Base-by-base conservation (phyloP, 1,284 basidiomycete genomes). In the Cutaneotrichosporon sp. region DNA sequence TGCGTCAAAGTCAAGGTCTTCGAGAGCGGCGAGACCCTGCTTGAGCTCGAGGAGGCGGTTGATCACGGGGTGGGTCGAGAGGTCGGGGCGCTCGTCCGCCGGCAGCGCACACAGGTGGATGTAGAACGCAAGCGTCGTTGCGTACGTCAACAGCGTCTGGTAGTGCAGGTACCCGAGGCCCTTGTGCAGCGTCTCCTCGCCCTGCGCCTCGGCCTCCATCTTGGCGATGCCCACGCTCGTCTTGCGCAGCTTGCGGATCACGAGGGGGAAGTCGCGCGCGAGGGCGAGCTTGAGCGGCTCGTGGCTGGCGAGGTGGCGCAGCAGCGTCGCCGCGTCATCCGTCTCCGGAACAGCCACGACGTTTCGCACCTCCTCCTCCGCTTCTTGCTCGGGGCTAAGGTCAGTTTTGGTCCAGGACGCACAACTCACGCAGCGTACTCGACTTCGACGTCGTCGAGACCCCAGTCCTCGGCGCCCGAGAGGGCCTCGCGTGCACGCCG, bases 91-190 rank as follows among this genome's bases (percentile, higher is more conserved):
- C 20, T 71, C 51, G 81, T 67, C 83, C 76, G 45, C 83, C 78
- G 75, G 90, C 85, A 79, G 87, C 84, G 89, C 83, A 16, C 91
- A 87, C 27, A 99, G 84, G 76, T 95, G 88, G 55, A 99, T 83
- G 81, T 97, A 98, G 82, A 95, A 98, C 0, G 94, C 90, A 50
- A 98, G 87, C 1, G 88, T 89, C 1, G 93, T 91, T 10, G 90
- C 85, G 76, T 99, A 99, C 10, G 94, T 91, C 49, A 95, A 81
- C 2, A 97, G 83, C 1, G 92, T 86, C 82, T 97, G 80, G 63
- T 79, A 80, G 66, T 81, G 79, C 43, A 80, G 64, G 72, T 78
- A 80, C n/a, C 76, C 79, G 10, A 80, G 64, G 43, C 76, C 78
- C 60, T 78, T 78, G 56, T 79, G 75, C 53, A 80, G 64, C 14